Evolutionary conservation across 192 early-diverging fungal genomes (phyloP).

Genomic region (Umbelopsis sp.): DNA sequence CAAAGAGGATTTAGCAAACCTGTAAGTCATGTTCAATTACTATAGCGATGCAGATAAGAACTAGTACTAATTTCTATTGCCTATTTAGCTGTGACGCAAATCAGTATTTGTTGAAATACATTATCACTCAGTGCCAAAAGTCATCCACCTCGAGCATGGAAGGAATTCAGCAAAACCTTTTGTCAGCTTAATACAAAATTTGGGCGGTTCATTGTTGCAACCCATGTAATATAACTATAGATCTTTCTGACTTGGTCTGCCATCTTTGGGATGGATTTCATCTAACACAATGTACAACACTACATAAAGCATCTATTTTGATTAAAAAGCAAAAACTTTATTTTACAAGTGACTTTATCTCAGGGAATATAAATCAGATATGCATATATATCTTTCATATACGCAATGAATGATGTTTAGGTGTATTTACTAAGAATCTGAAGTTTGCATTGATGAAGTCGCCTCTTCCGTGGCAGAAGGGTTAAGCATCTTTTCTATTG

Average conservation of each 20-base stretch:
- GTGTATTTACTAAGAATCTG: background rate
- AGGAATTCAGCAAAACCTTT: background rate
- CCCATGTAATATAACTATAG: constrained; percentile 19
- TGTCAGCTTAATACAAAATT: constrained; percentile 2
- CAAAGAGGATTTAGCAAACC: constrained; percentile 58
- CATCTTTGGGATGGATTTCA: constrained; percentile 13
- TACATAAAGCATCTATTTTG: background rate
- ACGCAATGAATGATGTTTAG: no score
- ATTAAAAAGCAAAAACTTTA: no score
- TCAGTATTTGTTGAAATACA: constrained; percentile 72
- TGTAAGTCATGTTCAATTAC: constrained; percentile 49
- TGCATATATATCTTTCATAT: no score
- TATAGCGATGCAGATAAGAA: background rate
- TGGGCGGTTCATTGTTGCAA: background rate
- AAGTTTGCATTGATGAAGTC: background rate
- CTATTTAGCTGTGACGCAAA: constrained; percentile 76
- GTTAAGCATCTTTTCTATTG: constrained; percentile 17
- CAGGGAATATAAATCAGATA: no score
- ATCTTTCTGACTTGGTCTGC: background rate
- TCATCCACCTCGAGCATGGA: background rate
- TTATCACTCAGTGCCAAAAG: constrained; percentile 49
- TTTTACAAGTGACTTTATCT: no score
- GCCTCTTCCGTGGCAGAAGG: background rate
- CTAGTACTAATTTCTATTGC: constrained; percentile 24
- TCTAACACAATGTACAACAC: constrained; percentile 11